Conservation (phyloP, 2,329 filamentous ascomycete genomes). For the Colletotrichum gloeosporioides region DNA sequence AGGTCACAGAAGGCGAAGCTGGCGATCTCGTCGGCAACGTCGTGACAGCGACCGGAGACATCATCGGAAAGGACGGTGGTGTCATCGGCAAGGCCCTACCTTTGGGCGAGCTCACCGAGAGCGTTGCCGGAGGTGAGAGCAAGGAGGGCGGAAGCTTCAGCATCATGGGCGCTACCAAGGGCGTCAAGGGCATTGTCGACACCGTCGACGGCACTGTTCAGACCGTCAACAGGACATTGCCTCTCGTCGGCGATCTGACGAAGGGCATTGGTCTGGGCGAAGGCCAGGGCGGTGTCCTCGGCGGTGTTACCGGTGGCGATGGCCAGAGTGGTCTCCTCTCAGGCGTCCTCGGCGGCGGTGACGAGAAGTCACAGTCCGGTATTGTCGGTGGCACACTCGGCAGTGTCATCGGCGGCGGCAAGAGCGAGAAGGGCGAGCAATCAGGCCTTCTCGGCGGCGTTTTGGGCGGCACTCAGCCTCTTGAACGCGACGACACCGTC, state of each 20-base stretch:
- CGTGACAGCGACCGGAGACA: conserved; percentile 39
- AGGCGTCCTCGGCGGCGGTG: neutral
- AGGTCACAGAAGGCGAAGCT: conserved; percentile 44
- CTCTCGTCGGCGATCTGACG: conserved; percentile 21
- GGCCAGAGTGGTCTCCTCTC: neutral
- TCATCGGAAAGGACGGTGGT: conserved; percentile 42
- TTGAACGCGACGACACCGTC: conserved; percentile 10
- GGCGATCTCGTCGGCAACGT: conserved; percentile 46
- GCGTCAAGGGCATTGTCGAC: conserved; percentile 25
- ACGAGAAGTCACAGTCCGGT: neutral
- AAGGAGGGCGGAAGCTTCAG: conserved; percentile 31
- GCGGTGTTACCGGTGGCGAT: conserved; percentile 7
- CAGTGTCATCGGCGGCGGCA: conserved; percentile 2
- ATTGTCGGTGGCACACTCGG: conserved; percentile 6
- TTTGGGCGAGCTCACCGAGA: conserved; percentile 44
- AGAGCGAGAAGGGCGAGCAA: neutral
- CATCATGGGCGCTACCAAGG: conserved; percentile 32
- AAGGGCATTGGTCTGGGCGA: conserved; percentile 22
- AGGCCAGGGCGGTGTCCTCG: conserved; percentile 16
- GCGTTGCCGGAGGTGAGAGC: conserved; percentile 41
- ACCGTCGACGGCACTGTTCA: conserved; percentile 25
- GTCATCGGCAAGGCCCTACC: conserved; percentile 44
- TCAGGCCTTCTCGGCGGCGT: conserved; percentile 2
- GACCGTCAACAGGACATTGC: conserved; percentile 26
- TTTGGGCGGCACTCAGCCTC: conserved; percentile 4